Base-by-base conservation (phyloP, 1,284 basidiomycete species). In the Pseudozyma pruni region DNA sequence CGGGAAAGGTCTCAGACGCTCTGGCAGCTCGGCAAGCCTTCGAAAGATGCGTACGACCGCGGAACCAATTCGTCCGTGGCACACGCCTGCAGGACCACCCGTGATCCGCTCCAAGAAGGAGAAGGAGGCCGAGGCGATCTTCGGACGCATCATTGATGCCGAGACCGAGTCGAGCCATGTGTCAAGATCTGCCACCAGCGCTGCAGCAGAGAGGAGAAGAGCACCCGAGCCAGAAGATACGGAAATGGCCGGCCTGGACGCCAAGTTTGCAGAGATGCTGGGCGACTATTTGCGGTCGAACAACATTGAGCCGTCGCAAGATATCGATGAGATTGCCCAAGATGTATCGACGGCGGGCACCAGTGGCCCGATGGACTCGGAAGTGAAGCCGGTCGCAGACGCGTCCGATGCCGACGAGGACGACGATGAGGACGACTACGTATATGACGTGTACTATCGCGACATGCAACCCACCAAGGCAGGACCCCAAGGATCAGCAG, bases 381-480 rank as follows among this genome's bases (percentile, higher is more conserved):
- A 22, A 25, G 23, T 25, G 10, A 16, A n/a, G 1, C 27, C 19
- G 13, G n/a, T 32, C 13, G 17, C 3, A 10, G 25, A 27, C 8
- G 32, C 37, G 3, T 38, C 42, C 0, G 50, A n/a, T 0, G 32
- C 33, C 23, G 53, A 50, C 9, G 41, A 52, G 1, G 58, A 69
- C 4, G 49, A 54, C 8, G 59, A 61, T 11, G 69, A 74, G 8
- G 66, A 66, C 4, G 76, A 80, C 11, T 81, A 77, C 37, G 79
- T 81, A 5, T 81, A 80, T 51, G 79, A 81, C 42, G 69, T 81
- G 11, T 81, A 81, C 61, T 81, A 78, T 40, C 71, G 76, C 19
- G 76, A 78, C 32, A 47, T 61, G 43, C 32, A 72, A 14, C 70
- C 73, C 2, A 56, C 64, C 29, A 48, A 54, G 40, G 59, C 64